phyloP scores from a whole-genome alignment of 1,284 basidiomycete genomes.

The Trametes versicolor region DNA sequence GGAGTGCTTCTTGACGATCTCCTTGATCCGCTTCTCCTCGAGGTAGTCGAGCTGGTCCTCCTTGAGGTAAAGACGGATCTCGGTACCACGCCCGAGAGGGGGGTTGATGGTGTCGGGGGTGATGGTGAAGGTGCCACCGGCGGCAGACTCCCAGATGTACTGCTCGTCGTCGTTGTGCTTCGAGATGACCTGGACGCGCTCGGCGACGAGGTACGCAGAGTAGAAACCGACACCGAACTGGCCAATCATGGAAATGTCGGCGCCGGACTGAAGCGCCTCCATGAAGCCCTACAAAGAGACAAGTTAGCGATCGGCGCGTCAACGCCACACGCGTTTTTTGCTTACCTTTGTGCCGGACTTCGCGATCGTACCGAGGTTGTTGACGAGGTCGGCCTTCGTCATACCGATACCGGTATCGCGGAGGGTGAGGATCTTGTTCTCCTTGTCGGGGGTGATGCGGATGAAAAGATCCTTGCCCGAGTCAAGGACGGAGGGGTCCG shows the following conservation, averaged over 20 bases:
- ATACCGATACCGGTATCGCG: slow-evolving; percentile 99
- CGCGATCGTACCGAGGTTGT: slow-evolving; percentile 99
- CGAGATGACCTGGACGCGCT: slow-evolving; percentile 97
- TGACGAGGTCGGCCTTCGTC: slow-evolving; percentile 98
- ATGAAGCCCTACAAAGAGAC: slow-evolving; percentile 84
- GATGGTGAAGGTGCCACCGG: slow-evolving; percentile 99
- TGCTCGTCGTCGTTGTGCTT: slow-evolving; percentile 99
- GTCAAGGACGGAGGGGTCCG: slow-evolving; percentile 90
- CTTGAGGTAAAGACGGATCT: slow-evolving; percentile 96
- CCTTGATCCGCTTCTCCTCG: slow-evolving; percentile 99
- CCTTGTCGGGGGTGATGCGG: slow-evolving; percentile 94
- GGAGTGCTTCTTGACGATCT: slow-evolving; percentile 99
- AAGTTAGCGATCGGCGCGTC: slow-evolving; percentile 16
- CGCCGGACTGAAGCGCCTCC: slow-evolving; percentile 95
- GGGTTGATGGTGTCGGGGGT: slow-evolving; percentile 93
- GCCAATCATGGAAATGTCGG: slow-evolving; percentile 94
- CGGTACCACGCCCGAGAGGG: slow-evolving; percentile 93
- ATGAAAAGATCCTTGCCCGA: slow-evolving; percentile 91
- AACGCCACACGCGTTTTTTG: slow-evolving; percentile 22
- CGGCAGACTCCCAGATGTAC: slow-evolving; percentile 99
- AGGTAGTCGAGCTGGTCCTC: slow-evolving; percentile 99
- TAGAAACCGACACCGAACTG: slow-evolving; percentile 99
- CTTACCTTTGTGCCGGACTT: slow-evolving; percentile 93
- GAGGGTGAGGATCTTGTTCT: slow-evolving; percentile 92
- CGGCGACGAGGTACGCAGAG: slow-evolving; percentile 99